Evolutionary conservation across 2,329 filamentous ascomycete genomes (phyloP).

Genomic region (Xylaria sp.): DNA sequence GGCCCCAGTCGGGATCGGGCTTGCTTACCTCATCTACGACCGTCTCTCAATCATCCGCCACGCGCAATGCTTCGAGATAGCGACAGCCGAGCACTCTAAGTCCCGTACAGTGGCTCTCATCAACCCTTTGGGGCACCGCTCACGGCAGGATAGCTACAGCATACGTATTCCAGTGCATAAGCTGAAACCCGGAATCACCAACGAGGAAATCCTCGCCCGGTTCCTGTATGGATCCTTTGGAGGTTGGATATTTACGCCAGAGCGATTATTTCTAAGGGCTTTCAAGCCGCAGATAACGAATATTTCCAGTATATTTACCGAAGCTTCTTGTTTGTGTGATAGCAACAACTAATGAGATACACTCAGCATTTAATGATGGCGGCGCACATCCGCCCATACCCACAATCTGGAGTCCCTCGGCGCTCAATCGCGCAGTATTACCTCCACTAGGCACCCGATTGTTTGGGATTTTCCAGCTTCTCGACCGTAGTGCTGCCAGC

Average conservation of each 20-base stretch:
- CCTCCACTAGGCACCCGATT: not conserved
- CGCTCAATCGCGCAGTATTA: not conserved
- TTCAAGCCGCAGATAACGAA: not conserved
- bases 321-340: not conserved
- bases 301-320: not conserved
- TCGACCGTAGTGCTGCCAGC: not conserved
- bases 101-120: not conserved
- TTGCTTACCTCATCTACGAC: not conserved
- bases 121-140: not conserved
- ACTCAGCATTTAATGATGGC: not conserved
- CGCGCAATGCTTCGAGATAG: not conserved
- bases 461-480: not conserved
- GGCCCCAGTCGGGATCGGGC: not conserved
- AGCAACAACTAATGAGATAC: not conserved
- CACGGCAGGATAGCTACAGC: not conserved
- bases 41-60: not conserved
- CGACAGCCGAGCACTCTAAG: not conserved
- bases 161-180: not conserved
- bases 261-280: not conserved
- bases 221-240: not conserved
- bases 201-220: not conserved
- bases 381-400: not conserved
- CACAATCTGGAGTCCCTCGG: not conserved
- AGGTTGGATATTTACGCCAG: not conserved
- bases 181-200: not conserved